These are phyloP conservation scores for Yamadazyma sp. DNA, from an alignment of 1,139 yeast species.

Conservation along the genomic window DNA sequence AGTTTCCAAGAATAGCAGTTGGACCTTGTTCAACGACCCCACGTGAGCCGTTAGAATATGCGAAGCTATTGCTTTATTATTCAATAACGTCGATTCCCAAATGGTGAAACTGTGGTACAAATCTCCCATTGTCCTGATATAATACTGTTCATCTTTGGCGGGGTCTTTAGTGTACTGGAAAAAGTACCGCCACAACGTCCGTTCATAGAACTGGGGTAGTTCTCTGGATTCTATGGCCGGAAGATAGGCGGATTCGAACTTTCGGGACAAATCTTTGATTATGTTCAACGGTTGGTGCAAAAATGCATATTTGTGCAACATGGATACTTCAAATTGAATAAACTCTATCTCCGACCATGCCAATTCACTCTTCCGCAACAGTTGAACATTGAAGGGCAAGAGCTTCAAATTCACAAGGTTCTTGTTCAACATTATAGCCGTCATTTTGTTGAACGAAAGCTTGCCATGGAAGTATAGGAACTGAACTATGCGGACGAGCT, in stretches of 20 bases:
- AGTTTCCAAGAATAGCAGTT: slow-evolving; percentile 8
- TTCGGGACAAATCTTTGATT: slow-evolving; percentile 29
- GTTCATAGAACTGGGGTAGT: slow-evolving; percentile 39
- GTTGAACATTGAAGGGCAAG: slow-evolving; percentile 25
- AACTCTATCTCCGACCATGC: slow-evolving; percentile 15
- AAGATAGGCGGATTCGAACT: slow-evolving; percentile 26
- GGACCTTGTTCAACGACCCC: slow-evolving; percentile 5
- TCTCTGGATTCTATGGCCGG: slow-evolving; percentile 25
- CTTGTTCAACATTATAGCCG: slow-evolving; percentile 30
- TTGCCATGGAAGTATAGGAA: slow-evolving; percentile 27
- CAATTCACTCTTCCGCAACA: slow-evolving; percentile 6
- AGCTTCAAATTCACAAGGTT: slow-evolving; percentile 22
- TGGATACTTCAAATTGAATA: slow-evolving; percentile 28
- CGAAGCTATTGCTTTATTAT: slow-evolving; percentile 4
- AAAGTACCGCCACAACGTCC: slow-evolving; percentile 44
- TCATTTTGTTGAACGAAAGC: slow-evolving; percentile 26
- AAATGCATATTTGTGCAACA: slow-evolving; percentile 38
- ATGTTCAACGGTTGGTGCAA: slow-evolving; percentile 32
- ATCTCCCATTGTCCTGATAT: slow-evolving; percentile 23
- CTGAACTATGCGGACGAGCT: slow-evolving; percentile 28
- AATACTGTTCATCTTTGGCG: slow-evolving; percentile 22
- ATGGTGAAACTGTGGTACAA: slow-evolving; percentile 32
- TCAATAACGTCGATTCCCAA: slow-evolving; percentile 37
- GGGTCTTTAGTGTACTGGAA: slow-evolving; percentile 28
- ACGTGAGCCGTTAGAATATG: slow-evolving; percentile 4